Evolutionary conservation across 768 basidiomycete species (phyloP).

Genomic region (Cubamyces sp.): DNA sequence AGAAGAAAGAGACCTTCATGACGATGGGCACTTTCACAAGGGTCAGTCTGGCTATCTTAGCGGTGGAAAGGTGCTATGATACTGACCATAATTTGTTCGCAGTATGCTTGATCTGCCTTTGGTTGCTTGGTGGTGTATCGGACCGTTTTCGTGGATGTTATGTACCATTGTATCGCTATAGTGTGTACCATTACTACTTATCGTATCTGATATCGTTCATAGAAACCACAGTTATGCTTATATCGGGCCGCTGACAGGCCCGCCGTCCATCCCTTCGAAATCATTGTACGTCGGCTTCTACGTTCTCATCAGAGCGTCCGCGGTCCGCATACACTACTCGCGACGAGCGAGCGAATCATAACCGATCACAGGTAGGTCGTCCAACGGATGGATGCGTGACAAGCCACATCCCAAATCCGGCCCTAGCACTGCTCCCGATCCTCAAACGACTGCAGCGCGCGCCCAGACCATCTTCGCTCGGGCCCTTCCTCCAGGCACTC

Average conservation of each 20-base stretch:
- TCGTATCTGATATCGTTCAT: not conserved
- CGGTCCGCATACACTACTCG: too few species aligned
- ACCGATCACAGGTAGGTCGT: too few species aligned
- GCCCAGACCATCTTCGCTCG: too few species aligned
- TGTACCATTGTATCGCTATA: conserved; percentile 20
- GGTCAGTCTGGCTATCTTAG: conserved; percentile 51
- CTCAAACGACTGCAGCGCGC: too few species aligned
- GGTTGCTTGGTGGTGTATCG: conserved; percentile 8
- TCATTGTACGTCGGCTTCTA: not conserved
- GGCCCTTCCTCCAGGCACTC: not conserved
- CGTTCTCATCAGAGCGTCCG: too few species aligned
- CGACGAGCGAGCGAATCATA: too few species aligned
- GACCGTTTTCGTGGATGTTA: conserved; percentile 15
- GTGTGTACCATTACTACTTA: conserved; percentile 3
- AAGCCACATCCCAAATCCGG: too few species aligned
- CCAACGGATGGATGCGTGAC: too few species aligned
- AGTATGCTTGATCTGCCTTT: conserved; percentile 24
- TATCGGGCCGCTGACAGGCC: too few species aligned
- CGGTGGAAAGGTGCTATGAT: not conserved
- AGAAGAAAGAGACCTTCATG: conserved; percentile 85
- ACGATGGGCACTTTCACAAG: conserved; percentile 92
- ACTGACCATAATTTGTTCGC: conserved; percentile 2
- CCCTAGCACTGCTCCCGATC: too few species aligned
- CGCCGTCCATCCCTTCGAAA: not conserved
- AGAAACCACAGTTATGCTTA: too few species aligned